Conservation (phyloP, 108 stramenopile genomes). For the Fistulifera pelliculosa region DNA sequence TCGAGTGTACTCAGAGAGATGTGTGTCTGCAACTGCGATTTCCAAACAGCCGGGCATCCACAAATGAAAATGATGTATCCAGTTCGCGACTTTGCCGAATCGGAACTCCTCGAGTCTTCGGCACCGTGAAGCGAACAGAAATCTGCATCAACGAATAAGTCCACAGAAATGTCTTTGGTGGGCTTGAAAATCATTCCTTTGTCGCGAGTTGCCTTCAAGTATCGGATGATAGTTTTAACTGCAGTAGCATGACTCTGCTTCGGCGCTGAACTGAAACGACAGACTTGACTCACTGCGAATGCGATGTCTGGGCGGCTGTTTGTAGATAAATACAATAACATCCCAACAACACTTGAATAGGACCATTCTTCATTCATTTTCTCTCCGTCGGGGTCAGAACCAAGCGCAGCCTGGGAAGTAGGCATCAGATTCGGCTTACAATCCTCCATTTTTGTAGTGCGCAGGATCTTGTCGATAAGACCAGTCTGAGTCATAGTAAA, state of each 20-base stretch:
- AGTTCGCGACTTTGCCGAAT: slow-evolving; percentile 16
- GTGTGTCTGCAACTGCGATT: slow-evolving; percentile 17
- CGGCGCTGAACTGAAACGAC: slow-evolving; percentile 23
- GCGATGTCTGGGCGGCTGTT: slow-evolving; percentile 32
- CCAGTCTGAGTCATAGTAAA: slow-evolving; percentile 20
- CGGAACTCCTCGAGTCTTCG: slow-evolving; percentile 8
- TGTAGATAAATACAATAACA: slow-evolving; percentile 30
- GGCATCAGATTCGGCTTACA: slow-evolving; percentile 16
- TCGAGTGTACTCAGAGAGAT: too few relatives aligned
- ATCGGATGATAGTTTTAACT: slow-evolving; percentile 24
- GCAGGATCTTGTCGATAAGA: slow-evolving; percentile 25
- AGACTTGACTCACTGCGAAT: slow-evolving; percentile 24
- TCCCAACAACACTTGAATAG: slow-evolving; percentile 28
- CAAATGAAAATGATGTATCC: slow-evolving; percentile 22
- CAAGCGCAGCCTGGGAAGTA: slow-evolving; percentile 12
- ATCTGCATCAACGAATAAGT: neutral
- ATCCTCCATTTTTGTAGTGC: slow-evolving; percentile 14
- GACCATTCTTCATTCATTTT: slow-evolving; percentile 17
- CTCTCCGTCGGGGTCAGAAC: slow-evolving; percentile 23
- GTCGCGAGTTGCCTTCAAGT: slow-evolving; percentile 22
- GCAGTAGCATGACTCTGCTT: slow-evolving; percentile 31
- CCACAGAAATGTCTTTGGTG: neutral
- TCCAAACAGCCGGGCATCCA: slow-evolving; percentile 31
- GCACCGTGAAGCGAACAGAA: slow-evolving; percentile 14
- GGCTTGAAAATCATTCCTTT: slow-evolving; percentile 14